Evolutionary conservation across 805 yeast species (phyloP), one percentile per base, ranked within the genome.

Genomic region (Priceomyces castillae): DNA sequence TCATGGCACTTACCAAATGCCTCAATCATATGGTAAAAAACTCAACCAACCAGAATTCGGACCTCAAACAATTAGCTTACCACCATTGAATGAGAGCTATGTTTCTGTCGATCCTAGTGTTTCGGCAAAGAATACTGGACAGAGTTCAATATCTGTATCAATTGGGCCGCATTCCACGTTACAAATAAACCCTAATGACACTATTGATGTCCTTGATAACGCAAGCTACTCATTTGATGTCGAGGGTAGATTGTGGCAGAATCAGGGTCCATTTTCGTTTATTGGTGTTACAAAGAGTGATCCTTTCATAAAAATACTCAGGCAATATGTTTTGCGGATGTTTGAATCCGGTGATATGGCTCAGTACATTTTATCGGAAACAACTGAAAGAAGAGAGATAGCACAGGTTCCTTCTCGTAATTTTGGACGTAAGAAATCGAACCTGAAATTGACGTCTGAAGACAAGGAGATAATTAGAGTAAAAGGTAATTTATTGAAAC

Each of bases 221-320:
- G 71, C 75, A 4, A 65, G 69, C 38, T 54, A 38, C 42, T 61
- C 74, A 0, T 46, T 69, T 16, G 51, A 57, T 37, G 56, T 68
- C 4, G 74, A 70, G 41, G 74, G 75, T 7, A 56, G 61, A 2
- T 46, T 47, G 18, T 62, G 73, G 64, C 74, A 69, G 46, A 64
- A 60, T 37, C 73, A 69, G 37, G 76, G 76, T 2, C 56, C 61
- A 6, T 40, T 70, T 16, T 65, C 74, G 1, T 70, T 66, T 37
- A 58, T 67, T 19, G 75, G 74, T 3, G 48, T 69, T 25, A 63
- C 71, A 4, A 71, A 69, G 46, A 54, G 65, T 37, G 76, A 71
- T 46, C 66, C 69, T 3, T 71, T 63, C 43, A 61, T 67, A 34
- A 65, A 62, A 39, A 56, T 67, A 33, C 53, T 69, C 23, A 54